A percentile compares a stretch with the other conserved stretches of the same genome.
Conservation (phyloP, 2,329 filamentous ascomycete species). For the Trichophyton schoenleinii region DNA sequence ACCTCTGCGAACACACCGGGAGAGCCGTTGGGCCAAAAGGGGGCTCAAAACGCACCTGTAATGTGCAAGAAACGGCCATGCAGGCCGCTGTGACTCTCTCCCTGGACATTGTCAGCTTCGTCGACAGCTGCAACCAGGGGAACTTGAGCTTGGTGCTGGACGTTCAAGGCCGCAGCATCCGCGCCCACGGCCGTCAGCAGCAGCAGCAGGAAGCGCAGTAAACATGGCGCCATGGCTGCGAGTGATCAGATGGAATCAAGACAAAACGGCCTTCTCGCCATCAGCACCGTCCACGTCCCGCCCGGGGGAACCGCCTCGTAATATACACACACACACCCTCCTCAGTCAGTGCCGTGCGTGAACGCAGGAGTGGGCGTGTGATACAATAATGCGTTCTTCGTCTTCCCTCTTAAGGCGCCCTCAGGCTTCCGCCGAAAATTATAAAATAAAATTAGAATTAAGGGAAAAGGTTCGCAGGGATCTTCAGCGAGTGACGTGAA, state of each 20-base stretch:
- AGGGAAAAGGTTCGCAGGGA: too few species aligned
- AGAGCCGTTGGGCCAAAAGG: not conserved
- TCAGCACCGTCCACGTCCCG: not conserved
- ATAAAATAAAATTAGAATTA: too few species aligned
- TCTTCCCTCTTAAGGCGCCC: too few species aligned
- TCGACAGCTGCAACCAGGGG: not conserved
- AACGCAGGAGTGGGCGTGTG: not conserved
- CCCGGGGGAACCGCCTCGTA: not conserved
- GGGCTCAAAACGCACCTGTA: constrained; percentile 47
- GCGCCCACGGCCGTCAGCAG: not conserved
- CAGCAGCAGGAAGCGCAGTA: not conserved
- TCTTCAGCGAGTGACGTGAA: too few species aligned
- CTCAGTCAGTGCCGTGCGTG: not conserved
- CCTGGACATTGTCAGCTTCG: not conserved
- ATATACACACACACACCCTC: not conserved
- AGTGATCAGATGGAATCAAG: not conserved
- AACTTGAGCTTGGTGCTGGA: constrained; percentile 4
- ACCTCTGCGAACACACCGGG: constrained; percentile 5
- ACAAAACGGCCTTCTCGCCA: not conserved
- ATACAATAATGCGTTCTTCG: too few species aligned
- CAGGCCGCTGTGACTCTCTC: constrained; percentile 23
- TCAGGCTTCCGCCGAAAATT: too few species aligned
- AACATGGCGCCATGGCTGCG: not conserved
- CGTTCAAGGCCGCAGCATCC: not conserved
- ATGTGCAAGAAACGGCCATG: constrained; percentile 76